Base-by-base conservation (phyloP, 805 yeast species). In the Danielia reshetovae region DNA sequence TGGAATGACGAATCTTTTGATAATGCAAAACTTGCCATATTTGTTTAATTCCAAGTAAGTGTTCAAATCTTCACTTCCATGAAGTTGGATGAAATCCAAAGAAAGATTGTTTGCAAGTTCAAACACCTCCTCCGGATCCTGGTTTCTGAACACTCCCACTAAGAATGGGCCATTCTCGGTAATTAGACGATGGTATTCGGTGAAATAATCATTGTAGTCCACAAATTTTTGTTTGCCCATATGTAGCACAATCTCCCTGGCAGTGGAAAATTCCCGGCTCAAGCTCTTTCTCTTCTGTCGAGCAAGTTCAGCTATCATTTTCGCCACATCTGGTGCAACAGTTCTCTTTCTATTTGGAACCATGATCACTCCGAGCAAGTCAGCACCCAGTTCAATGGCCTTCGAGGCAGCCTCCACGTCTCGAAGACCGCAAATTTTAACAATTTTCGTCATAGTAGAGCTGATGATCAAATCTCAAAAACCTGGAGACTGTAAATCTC, bases 61-160 rank as follows among this genome's bases (percentile, higher is more conserved):
- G 43, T 81, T 82, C 18, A 76, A 69, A 7, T 59, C 51, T 39
- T 67, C 73, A 28, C 52, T 54, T 1, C 97, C 98, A 57, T 93
- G 98, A 9, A 93, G 60, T 55, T 93, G 98, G 1, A 93, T 83
- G 17, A 86, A 62, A 57, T 93, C 97, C 3, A 88, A 53, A 1
- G 63, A 62, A 11, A 80, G 56, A 6, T 68, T 70, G 2, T 52
- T 43, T 0, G 71, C 69, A 2, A 71, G 48, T 7, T 45, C 37
- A 26, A 67, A 54, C 1, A 90, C 82, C 10, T 81, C 83, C 2
- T 74, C 79, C 3, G 82, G 49, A 0, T 81, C 50, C 57, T 89
- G 97, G 55, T 93, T 86, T 39, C 89, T 68, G 62, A 90, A 87
- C 3, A 90, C 98, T 1, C 97, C 98, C 2, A 88, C 96, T 2